phyloP scores from a whole-genome alignment of 768 basidiomycete species.

The Naganishia randhawae region DNA sequence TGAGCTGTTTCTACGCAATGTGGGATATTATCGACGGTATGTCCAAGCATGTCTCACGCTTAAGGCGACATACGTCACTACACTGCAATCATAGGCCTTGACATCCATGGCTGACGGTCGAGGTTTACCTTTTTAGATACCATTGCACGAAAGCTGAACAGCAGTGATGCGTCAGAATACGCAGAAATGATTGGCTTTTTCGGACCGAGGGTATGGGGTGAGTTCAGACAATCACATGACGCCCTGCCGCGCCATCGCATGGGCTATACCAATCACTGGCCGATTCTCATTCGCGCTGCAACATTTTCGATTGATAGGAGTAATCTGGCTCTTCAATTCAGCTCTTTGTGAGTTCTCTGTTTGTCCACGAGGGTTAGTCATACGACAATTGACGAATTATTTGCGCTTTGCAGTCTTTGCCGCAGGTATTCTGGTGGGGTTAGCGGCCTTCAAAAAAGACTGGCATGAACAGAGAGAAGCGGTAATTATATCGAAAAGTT shows the following conservation, averaged over 20 bases:
- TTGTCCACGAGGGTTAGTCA: neutral
- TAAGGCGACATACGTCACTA: no score
- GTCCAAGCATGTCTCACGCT: no score
- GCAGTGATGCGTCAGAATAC: conserved; percentile 49
- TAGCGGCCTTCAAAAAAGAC: conserved; percentile 47
- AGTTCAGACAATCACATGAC: no score
- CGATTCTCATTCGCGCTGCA: neutral
- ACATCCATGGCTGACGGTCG: neutral
- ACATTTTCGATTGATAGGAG: no score
- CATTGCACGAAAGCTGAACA: conserved; percentile 49
- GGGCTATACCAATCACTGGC: neutral
- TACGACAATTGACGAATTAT: neutral
- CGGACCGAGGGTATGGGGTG: conserved; percentile 49
- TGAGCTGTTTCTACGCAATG: conserved; percentile 50
- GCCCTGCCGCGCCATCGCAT: no score
- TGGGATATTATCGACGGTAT: conserved; percentile 51
- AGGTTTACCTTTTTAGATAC: conserved; percentile 36
- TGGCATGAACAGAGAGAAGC: conserved; percentile 38
- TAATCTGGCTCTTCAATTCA: conserved; percentile 48
- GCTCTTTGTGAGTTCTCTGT: conserved; percentile 8
- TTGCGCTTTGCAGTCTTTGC: conserved; percentile 41
- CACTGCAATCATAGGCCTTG: neutral
- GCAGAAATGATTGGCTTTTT: conserved; percentile 49
- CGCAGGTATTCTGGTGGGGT: conserved; percentile 45
- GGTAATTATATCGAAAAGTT: neutral